A percentile compares a stretch with the other conserved stretches of the same genome.
Evolutionary conservation across 2,329 filamentous ascomycete genomes (phyloP).

Genomic region (Alternaria rosae): DNA sequence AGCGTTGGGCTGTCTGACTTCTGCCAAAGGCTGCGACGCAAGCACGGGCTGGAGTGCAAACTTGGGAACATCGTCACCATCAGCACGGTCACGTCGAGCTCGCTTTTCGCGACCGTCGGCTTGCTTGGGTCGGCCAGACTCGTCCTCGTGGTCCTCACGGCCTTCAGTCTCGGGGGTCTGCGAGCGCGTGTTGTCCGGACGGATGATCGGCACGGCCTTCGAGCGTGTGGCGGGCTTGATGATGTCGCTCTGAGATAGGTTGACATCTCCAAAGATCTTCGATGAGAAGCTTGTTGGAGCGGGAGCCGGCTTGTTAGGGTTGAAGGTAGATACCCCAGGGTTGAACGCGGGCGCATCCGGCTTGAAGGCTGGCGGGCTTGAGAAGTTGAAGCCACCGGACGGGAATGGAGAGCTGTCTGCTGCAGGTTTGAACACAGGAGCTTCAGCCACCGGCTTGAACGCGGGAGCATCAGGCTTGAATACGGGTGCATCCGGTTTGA

Average conservation of each 20-base stretch:
- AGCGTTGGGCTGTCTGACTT: conserved; percentile 37
- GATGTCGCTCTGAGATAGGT: conserved; percentile 67
- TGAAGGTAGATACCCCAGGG: conserved; percentile 33
- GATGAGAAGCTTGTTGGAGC: conserved; percentile 41
- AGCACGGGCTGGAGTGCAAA: conserved; percentile 66
- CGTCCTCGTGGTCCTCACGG: conserved; percentile 57
- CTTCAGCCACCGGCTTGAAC: conserved; percentile 34
- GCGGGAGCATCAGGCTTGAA: conserved; percentile 75
- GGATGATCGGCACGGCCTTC: conserved; percentile 84
- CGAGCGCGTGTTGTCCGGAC: conserved; percentile 59
- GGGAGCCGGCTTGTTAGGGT: conserved; percentile 28
- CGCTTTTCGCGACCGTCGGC: conserved; percentile 77
- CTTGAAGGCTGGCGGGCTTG: conserved; percentile 33
- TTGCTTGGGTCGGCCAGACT: conserved; percentile 69
- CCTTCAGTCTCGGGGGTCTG: conserved; percentile 52
- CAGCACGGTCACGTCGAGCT: conserved; percentile 68
- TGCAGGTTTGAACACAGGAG: conserved; percentile 22
- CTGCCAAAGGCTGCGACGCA: conserved; percentile 47
- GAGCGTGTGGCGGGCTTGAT: conserved; percentile 73
- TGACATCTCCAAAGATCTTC: conserved; percentile 51
- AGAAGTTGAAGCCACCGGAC: conserved; percentile 33
- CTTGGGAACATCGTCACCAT: conserved; percentile 75
- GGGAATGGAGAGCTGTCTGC: conserved; percentile 22
- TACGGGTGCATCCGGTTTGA: conserved; percentile 77
- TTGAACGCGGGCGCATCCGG: conserved; percentile 80